Base-by-base conservation (phyloP, 2,329 filamentous ascomycete species). In the Cordyceps fumosorosea region DNA sequence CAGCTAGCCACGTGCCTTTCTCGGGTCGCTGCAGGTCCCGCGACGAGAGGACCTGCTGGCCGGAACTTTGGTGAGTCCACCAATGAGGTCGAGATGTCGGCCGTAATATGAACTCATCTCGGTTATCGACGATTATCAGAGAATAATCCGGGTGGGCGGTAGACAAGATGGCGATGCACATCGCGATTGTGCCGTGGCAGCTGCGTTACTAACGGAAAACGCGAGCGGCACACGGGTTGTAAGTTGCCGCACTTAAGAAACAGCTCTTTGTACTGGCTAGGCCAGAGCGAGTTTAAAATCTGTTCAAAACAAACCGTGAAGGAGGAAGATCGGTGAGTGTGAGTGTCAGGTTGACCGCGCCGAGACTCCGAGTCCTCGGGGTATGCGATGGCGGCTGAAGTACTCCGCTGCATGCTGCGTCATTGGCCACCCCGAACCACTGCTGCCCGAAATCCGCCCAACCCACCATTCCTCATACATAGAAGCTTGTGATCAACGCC, bases 151-250 rank as follows among this genome's bases (percentile, higher is more conserved):
- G 89, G 71, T 93, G 89, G 52, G 87, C 82, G 20, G 89, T 93
- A 29, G 89, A 90, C 63, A 91, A 78, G 52, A 93, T 78, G 55
- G 86, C 87, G 75, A 93, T 92, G 72, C 90, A 93, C 89, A 93
- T 93, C 16, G 26, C 65, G 12, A 37, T 16, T n/a, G 89, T 26
- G 90, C 89, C 59, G 89, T 26, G 90, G 89, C 59, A 90, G 45
- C 93, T 88, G 6, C 26, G 47, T 44, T 8, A 48, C 32, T 60
- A 37, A 34, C 32, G 5, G 5, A 3, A 8, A 52, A 22, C 11
- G 34, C 34, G 47, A 26, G 22, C 16, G 22, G 42, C 37, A 20
- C n/a, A n/a, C 53, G 7, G 37, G 14, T 55, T 44, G 24, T 34
- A 37, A 22, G 50, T 18, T 37, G 40, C 37, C 37, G 37, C n/a